Conservation (phyloP, 352 stramenopile species). For the Phytophthora podocarpi region DNA sequence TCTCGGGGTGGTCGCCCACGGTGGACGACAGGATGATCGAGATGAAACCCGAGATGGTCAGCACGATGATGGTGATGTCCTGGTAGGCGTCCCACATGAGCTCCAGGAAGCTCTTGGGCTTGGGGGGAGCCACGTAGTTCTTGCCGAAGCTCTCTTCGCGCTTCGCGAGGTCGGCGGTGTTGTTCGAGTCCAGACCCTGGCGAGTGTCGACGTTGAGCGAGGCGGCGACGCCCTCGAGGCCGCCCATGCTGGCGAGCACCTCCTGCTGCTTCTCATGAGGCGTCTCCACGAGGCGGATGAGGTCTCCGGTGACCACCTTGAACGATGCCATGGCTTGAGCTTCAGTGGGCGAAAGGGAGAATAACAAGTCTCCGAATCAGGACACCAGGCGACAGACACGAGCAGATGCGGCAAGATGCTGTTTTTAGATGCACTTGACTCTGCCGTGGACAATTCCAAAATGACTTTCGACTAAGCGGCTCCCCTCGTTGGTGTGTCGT, state of each 20-base stretch:
- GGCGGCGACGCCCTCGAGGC: conserved; percentile 52
- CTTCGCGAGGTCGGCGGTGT: conserved; percentile 36
- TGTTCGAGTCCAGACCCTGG: conserved; percentile 54
- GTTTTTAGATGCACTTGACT: conserved; percentile 26
- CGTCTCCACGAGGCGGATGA: conserved; percentile 72
- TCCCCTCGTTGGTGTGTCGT: conserved; percentile 7
- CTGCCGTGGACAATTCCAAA: conserved; percentile 23
- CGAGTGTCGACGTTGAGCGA: conserved; percentile 49
- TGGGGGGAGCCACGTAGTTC: conserved; percentile 67
- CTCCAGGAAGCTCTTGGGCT: conserved; percentile 62
- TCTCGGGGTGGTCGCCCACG: conserved; percentile 57
- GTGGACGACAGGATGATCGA: conserved; percentile 75
- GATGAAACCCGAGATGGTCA: conserved; percentile 85
- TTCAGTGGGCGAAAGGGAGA: conserved; percentile 3
- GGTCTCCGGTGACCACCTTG: conserved; percentile 56
- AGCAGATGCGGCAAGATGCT: conserved; percentile 4
- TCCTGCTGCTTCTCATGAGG: conserved; percentile 58
- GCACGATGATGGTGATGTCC: conserved; percentile 90
- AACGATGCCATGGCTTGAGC: conserved; percentile 37
- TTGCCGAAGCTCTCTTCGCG: conserved; percentile 60
- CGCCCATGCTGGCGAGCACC: conserved; percentile 46
- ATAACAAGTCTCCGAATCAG: conserved; percentile 3
- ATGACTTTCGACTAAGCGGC: conserved; percentile 34
- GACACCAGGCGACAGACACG: background rate
- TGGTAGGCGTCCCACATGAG: conserved; percentile 92